A percentile compares a stretch with the other conserved stretches of the same genome.
These are phyloP conservation scores for Caryopteris hybrid DNA, from an alignment of 305 asterid species.

Conservation along the genomic window DNA sequence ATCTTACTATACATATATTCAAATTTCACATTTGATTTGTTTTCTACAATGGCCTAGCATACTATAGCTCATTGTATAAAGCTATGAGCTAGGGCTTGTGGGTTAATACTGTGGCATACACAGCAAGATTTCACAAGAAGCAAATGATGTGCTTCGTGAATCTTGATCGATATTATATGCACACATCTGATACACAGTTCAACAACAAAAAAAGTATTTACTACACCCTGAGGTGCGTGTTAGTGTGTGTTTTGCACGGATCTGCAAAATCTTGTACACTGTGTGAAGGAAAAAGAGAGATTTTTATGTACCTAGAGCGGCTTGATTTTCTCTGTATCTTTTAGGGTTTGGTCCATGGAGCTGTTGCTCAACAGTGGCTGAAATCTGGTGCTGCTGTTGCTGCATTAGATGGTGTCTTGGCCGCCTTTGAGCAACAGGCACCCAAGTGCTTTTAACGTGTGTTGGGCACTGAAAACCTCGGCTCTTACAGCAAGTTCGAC, in stretches of 20 bases:
- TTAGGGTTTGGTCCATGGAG: conserved; percentile 53
- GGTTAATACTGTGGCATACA: neutral
- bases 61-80: neutral
- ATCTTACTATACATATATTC: neutral
- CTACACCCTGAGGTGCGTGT: conserved; percentile 17
- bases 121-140: conserved; percentile 1
- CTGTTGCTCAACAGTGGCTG: conserved; percentile 24
- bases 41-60: neutral
- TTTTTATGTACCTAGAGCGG: conserved; percentile 43
- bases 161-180: neutral
- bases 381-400: conserved; percentile 32
- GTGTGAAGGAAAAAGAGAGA: neutral
- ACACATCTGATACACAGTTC: too few relatives aligned
- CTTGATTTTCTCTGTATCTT: conserved; percentile 43
- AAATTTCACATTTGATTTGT: too few relatives aligned
- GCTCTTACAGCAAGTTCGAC: conserved; percentile 78
- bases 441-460: conserved; percentile 86
- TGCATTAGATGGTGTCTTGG: conserved; percentile 39
- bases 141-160: neutral
- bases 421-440: conserved; percentile 53
- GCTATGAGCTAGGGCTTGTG: conserved; percentile 33
- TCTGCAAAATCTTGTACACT: conserved; percentile 29
- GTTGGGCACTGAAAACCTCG: conserved; percentile 77
- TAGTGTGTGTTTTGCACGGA: conserved; percentile 18
- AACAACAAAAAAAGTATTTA: conserved; percentile 3